Evolutionary conservation across 2,329 filamentous ascomycete genomes (phyloP).

Genomic region (Beauveria sp.): DNA sequence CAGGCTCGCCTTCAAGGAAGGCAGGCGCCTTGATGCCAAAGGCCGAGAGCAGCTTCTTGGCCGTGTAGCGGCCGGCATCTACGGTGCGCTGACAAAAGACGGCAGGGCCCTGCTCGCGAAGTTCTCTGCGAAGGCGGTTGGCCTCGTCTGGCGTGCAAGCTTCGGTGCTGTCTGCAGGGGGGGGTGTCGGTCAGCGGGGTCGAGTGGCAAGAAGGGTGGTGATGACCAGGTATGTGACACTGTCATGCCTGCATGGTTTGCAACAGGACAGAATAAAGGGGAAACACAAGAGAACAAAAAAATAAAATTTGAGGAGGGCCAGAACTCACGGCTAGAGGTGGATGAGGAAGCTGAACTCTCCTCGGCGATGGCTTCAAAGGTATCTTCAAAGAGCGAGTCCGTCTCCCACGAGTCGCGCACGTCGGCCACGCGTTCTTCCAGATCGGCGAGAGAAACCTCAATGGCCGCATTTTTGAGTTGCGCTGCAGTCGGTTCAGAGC

Average conservation of each 20-base stretch:
- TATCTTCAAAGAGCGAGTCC: constrained; percentile 56
- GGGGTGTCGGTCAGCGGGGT: not conserved
- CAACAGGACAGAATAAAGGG: not conserved
- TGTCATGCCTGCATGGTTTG: not conserved
- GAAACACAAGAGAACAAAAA: not conserved
- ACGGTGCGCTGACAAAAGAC: constrained; percentile 70
- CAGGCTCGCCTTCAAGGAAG: constrained; percentile 60
- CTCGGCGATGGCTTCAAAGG: constrained; percentile 50
- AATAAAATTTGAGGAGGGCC: not conserved
- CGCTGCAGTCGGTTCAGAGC: constrained; percentile 26
- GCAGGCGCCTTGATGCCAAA: constrained; percentile 70
- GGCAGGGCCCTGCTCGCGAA: constrained; percentile 69
- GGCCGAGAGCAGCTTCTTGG: constrained; percentile 77
- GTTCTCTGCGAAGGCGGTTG: constrained; percentile 56
- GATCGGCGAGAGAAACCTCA: constrained; percentile 32
- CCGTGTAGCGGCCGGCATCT: constrained; percentile 59
- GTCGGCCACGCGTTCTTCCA: constrained; percentile 45
- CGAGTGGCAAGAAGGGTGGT: not conserved
- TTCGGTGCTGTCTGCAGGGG: constrained; percentile 29
- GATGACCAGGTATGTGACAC: constrained; percentile 6
- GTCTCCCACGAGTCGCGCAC: constrained; percentile 53
- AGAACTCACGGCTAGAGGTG: constrained; percentile 35
- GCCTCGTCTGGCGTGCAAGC: constrained; percentile 63
- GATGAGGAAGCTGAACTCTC: constrained; percentile 34
- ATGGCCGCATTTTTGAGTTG: constrained; percentile 30